These are phyloP conservation scores for Pyrenophora teres DNA, from an alignment of 2,329 filamentous ascomycete genomes.

Conservation along the genomic window DNA sequence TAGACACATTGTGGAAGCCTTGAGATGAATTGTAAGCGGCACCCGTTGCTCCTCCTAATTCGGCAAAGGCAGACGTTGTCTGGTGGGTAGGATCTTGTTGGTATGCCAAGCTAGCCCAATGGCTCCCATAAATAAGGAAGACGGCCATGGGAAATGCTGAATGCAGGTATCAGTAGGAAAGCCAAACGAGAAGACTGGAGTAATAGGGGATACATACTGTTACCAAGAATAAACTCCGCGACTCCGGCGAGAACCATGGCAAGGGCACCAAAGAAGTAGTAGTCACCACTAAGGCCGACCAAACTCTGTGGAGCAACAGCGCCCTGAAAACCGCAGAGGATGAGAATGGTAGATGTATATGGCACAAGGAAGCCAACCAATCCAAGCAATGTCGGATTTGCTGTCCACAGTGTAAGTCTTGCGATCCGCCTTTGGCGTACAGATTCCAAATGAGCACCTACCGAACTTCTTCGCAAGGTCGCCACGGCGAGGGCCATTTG, in stretches of 20 bases:
- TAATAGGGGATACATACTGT: constrained; percentile 12
- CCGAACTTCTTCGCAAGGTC: constrained; percentile 28
- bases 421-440: not conserved
- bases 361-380: constrained; percentile 26
- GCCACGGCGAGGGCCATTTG: constrained; percentile 24
- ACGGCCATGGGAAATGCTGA: constrained; percentile 31
- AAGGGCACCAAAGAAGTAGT: constrained; percentile 29
- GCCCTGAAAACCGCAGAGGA: constrained; percentile 29
- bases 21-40: constrained; percentile 28
- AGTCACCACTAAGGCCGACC: constrained; percentile 27
- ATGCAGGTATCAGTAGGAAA: not conserved
- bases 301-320: constrained; percentile 24
- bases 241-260: constrained; percentile 29
- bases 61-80: constrained; percentile 16
- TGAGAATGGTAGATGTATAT: constrained; percentile 27
- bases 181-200: not conserved
- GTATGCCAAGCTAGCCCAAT: constrained; percentile 29
- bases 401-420: constrained; percentile 5
- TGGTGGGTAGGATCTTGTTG: constrained; percentile 25
- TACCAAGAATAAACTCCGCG: constrained; percentile 28
- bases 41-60: constrained; percentile 23
- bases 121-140: constrained; percentile 27
- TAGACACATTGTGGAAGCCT: constrained; percentile 28
- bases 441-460: not conserved
- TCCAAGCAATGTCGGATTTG: constrained; percentile 26